Evolutionary conservation across 2,329 filamentous ascomycete species (phyloP).

Genomic region (Colletotrichum acutatum): DNA sequence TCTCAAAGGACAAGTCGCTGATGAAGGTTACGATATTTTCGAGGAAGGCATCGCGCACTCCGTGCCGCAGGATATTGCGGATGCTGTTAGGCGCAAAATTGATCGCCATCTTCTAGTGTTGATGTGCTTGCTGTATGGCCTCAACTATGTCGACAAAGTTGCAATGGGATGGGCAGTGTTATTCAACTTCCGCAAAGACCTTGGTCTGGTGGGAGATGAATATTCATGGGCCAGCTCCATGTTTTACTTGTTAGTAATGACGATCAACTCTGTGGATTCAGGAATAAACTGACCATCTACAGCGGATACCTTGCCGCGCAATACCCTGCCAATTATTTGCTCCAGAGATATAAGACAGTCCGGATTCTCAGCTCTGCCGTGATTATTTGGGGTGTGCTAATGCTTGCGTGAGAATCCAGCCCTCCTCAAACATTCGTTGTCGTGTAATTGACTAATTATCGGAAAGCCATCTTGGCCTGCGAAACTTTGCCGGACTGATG

Average conservation of each 20-base stretch:
- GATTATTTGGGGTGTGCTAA: constrained; percentile 36
- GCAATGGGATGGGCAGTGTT: constrained; percentile 41
- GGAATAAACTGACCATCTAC: too few relatives aligned
- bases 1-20: too few relatives aligned
- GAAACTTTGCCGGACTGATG: constrained; percentile 39
- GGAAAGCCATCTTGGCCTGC: not conserved
- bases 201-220: constrained; percentile 35
- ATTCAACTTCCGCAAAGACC: constrained; percentile 38
- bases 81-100: too few relatives aligned
- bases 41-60: too few relatives aligned
- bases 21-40: too few relatives aligned
- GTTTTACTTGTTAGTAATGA: not conserved
- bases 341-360: constrained; percentile 37
- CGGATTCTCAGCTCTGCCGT: constrained; percentile 35
- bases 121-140: constrained; percentile 40
- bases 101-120: constrained; percentile 27
- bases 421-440: not conserved
- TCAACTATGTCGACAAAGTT: constrained; percentile 41
- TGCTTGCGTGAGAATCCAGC: constrained; percentile 35
- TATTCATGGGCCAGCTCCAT: constrained; percentile 15
- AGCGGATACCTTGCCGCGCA: too few relatives aligned
- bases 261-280: not conserved
- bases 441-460: too few relatives aligned
- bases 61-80: too few relatives aligned
- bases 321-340: constrained; percentile 5